Base-by-base conservation (phyloP, 495 filamentous ascomycete genomes). In the Talaromyces nanjingensis region DNA sequence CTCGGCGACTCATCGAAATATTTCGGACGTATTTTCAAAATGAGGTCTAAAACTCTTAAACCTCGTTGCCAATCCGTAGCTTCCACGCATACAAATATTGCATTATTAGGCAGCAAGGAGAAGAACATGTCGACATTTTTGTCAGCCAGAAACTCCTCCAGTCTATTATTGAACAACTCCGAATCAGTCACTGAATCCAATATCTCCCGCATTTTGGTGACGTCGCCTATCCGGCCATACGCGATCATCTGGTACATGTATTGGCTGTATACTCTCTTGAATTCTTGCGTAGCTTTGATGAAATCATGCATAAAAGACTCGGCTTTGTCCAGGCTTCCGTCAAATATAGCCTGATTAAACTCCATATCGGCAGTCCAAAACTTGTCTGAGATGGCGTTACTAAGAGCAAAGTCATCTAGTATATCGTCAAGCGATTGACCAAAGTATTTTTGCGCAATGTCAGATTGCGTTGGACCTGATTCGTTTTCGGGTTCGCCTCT, bases 231-330 rank as follows among this genome's bases (percentile, higher is more conserved):
- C 2, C 63, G 45, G 34, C 63, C 55, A 57, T 64, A 70, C 11
- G 68, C 70, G 22, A 72, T 49, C 16, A 70, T 65, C 2, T 65
- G 67, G 34, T 65, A 70, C 12, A 72, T 27, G n/a, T 68, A 63
- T 63, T 61, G 63, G 11, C 47, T 55, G 45, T 66, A 70, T 22
- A 53, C 18, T 33, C 39, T 60, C 27, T 65, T 65, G 1, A 59
- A 34, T 8, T 54, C 16, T 25, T 54, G 18, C n/a, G 59, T 24
- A 18, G 63, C 62, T 16, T 52, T 24, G 4, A 70, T 52, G 53
- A 66, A 72, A 6, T 55, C 47, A 37, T 63, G 59, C 37, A 72
- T 24, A 5, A 24, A 31, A 18, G 31, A 31, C 52, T 72, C 70
- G 3, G 68, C 70, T 6, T 60, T 58, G 14, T 65, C 0, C 0